A percentile compares a stretch with the other conserved stretches of the same genome.
Evolutionary conservation across 495 filamentous ascomycete genomes (phyloP).

Genomic region (Penicillium malachiteum): DNA sequence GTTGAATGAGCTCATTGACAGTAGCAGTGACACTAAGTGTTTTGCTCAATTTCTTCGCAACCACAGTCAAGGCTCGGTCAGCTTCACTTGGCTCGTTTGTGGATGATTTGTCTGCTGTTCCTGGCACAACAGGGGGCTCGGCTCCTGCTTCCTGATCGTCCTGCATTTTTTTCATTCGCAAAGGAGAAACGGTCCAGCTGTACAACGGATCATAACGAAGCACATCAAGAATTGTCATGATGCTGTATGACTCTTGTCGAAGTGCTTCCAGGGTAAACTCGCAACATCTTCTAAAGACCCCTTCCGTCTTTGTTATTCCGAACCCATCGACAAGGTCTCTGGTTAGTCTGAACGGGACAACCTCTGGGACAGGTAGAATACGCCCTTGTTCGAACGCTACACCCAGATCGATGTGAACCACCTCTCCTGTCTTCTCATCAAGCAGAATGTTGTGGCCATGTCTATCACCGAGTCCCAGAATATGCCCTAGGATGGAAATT

Average conservation of each 20-base stretch:
- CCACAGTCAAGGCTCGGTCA: slow-evolving; percentile 85
- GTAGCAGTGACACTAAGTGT: slow-evolving; percentile 90
- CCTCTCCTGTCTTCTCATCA: slow-evolving; percentile 86
- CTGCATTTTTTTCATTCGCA: slow-evolving; percentile 77
- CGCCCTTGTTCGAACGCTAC: slow-evolving; percentile 96
- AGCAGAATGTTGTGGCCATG: slow-evolving; percentile 97
- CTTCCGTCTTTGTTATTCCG: slow-evolving; percentile 93
- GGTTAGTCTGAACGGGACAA: slow-evolving; percentile 94
- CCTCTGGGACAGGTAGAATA: slow-evolving; percentile 87
- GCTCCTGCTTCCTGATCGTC: slow-evolving; percentile 56
- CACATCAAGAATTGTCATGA: slow-evolving; percentile 96
- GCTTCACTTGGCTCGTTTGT: slow-evolving; percentile 85
- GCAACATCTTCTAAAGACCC: slow-evolving; percentile 93
- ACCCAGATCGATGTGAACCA: slow-evolving; percentile 94
- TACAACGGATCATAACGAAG: slow-evolving; percentile 95
- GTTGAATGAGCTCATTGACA: slow-evolving; percentile 95
- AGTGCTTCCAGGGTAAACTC: slow-evolving; percentile 95
- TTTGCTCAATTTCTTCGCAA: slow-evolving; percentile 91
- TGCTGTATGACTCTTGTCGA: slow-evolving; percentile 86
- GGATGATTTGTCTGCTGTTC: slow-evolving; percentile 39
- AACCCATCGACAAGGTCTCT: slow-evolving; percentile 95
- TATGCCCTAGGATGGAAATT: slow-evolving; percentile 90
- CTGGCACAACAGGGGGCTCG: slow-evolving; percentile 35
- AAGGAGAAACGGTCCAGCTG: slow-evolving; percentile 89
- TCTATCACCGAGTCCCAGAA: slow-evolving; percentile 91